Conservation (phyloP, 768 basidiomycete species). For the Pholiota conissans region DNA sequence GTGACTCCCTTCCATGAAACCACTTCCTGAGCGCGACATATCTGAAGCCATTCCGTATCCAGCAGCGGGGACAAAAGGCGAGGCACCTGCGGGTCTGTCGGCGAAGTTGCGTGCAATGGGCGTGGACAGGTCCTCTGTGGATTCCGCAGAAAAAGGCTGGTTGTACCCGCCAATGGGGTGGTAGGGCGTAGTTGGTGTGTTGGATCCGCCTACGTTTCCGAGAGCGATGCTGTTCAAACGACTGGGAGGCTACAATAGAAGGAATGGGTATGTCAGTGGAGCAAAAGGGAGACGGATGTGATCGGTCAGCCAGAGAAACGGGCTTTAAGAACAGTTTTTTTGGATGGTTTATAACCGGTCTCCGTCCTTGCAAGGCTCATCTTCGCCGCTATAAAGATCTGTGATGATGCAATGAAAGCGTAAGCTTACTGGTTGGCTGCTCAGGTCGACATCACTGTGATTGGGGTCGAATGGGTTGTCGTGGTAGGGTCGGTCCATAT, state of each 20-base stretch:
- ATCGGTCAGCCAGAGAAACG: neutral
- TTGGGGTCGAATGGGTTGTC: slow-evolving; percentile 9
- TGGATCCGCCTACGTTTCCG: slow-evolving; percentile 8
- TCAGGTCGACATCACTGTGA: slow-evolving; percentile 1
- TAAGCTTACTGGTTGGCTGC: neutral
- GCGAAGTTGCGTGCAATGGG: slow-evolving; percentile 6
- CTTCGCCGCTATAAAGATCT: neutral
- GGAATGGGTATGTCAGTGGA: neutral
- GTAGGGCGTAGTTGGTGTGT: slow-evolving; percentile 10
- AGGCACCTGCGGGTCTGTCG: neutral
- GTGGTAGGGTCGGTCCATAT: slow-evolving; percentile 7
- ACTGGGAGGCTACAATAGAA: neutral
- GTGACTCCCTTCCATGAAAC: neutral
- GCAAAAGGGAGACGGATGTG: neutral
- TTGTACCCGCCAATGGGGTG: slow-evolving; percentile 6
- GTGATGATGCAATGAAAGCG: neutral
- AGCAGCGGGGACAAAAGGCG: slow-evolving; percentile 7
- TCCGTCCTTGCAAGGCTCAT: neutral
- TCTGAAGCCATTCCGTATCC: slow-evolving; percentile 16
- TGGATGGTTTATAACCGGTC: neutral
- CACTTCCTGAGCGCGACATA: neutral
- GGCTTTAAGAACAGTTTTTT: neutral
- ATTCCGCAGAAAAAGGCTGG: slow-evolving; percentile 15
- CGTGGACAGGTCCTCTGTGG: slow-evolving; percentile 18
- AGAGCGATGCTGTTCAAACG: slow-evolving; percentile 19